These are phyloP conservation scores for Cyanodermella asteris DNA, from an alignment of 2,329 filamentous ascomycete species.

Conservation along the genomic window DNA sequence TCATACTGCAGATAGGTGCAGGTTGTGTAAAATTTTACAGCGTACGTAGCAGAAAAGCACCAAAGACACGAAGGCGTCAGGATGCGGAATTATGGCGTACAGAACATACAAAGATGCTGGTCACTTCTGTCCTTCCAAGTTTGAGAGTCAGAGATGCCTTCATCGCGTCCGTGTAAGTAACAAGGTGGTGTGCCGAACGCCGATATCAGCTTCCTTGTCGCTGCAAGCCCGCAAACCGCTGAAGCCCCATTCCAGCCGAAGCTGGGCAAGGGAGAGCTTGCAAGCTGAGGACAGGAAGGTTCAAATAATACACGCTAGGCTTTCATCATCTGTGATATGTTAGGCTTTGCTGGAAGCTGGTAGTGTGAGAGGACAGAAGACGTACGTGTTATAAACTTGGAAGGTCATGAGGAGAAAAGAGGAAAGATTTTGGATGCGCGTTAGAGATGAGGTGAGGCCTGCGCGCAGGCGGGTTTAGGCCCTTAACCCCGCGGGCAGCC, in stretches of 20 bases:
- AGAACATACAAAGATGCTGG: no score
- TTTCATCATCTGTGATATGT: conserved; percentile 79
- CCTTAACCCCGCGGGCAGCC: no score
- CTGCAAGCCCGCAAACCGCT: conserved; percentile 55
- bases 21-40: no score
- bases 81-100: no score
- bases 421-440: conserved; percentile 20
- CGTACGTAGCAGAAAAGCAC: no score
- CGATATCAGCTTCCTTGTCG: conserved; percentile 69
- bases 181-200: conserved; percentile 99
- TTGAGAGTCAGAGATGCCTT: conserved; percentile 78
- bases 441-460: no score
- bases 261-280: conserved; percentile 69
- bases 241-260: no score
- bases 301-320: no score
- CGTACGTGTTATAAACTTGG: conserved; percentile 97
- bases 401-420: conserved; percentile 67
- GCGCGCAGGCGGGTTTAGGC: no score
- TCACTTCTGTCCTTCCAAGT: conserved; percentile 36
- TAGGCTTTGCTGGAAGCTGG: conserved; percentile 48
- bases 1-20: no score
- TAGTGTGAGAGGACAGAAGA: conserved; percentile 15
- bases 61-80: no score
- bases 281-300: conserved; percentile 42
- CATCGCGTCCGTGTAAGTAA: conserved; percentile 90